Base-by-base conservation (phyloP, 257 asterid genomes). In the Petunia axillaris region DNA sequence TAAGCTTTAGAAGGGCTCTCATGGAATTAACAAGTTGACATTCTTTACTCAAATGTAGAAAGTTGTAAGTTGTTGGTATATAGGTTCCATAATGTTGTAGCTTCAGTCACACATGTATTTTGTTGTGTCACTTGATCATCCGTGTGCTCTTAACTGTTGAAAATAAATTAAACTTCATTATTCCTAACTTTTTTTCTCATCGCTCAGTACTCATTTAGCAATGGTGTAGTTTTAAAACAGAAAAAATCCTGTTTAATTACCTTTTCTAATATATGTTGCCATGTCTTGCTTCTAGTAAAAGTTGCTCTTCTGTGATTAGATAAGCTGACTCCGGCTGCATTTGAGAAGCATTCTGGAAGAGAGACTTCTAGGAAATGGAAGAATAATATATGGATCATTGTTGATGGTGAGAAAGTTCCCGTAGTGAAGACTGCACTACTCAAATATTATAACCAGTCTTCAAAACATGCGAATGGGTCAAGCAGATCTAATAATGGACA, bases 331-430 rank as follows among this genome's bases (percentile, higher is more conserved):
- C 92, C 90, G 1, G 85, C 87, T 78, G 92, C 90, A 39, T 89
- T 89, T 80, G 92, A 89, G 87, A 87, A 87, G 80, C 92, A 89
- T 85, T 87, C 92, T 38, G 88, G 90, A 63, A 86, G 90, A 82
- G 92, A 89, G 79, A 83, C 85, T 44, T 83, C 82, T 2, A 84
- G 89, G 80, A 89, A 87, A 83, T 89, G 92, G 92, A 89, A 87
- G 85, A 82, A 89, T 41, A 89, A 85, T 80, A 85, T 89, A 16
- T 89, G 92, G 90, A 80, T 89, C 39, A 84, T 85, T 73, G 81
- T 82, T 81, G 62, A 84, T 66, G 90, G 90, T 65, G 88, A 89
- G 80, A 89, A 89, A 75, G 88, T 89, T 64, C 89, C 92, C 46
- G 59, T 89, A 76, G 67, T 81, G 54, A 89, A 85, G 83, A 89